A percentile compares a stretch with the other conserved stretches of the same genome.
Conservation (phyloP, 345 rosid genomes). For the Moringa oleifera region DNA sequence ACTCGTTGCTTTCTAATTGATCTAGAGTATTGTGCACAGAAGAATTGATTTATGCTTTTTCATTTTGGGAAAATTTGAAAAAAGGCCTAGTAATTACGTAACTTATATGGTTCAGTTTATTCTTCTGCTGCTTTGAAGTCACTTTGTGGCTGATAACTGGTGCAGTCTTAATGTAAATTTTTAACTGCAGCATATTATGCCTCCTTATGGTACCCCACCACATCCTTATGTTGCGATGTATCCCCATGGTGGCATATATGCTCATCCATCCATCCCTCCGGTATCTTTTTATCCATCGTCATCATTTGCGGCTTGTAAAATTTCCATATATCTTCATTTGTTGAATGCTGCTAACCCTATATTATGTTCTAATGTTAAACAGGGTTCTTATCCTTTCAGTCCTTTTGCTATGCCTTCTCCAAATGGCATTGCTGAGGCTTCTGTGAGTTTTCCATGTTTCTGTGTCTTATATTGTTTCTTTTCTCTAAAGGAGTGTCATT, state of each 20-base stretch:
- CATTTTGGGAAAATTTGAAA: too few species aligned
- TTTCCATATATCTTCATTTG: slow-evolving; percentile 7
- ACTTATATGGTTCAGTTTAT: too few species aligned
- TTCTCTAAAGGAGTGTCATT: slow-evolving; percentile 9
- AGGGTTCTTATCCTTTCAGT: slow-evolving; percentile 97
- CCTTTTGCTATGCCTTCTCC: slow-evolving; percentile 97
- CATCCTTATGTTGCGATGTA: slow-evolving; percentile 99
- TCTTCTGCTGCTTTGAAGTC: neutral
- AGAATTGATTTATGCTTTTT: too few species aligned
- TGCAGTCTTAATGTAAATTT: slow-evolving; percentile 9
- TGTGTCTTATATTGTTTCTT: slow-evolving; percentile 12
- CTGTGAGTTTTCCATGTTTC: slow-evolving; percentile 42
- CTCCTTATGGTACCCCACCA: slow-evolving; percentile 96
- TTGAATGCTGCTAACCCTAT: slow-evolving; percentile 11
- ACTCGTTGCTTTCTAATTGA: too few species aligned
- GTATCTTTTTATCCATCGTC: slow-evolving; percentile 35
- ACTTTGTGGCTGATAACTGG: neutral
- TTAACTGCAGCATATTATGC: slow-evolving; percentile 83
- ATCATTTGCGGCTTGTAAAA: slow-evolving; percentile 9
- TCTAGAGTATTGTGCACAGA: too few species aligned
- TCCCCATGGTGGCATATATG: slow-evolving; percentile 94
- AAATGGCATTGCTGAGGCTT: slow-evolving; percentile 79
- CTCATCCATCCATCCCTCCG: slow-evolving; percentile 94
- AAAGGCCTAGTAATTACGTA: neutral
- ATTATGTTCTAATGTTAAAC: slow-evolving; percentile 13